These are phyloP conservation scores for Scheffersomyces ergatensis DNA, from an alignment of 805 yeast genomes.

Conservation along the genomic window DNA sequence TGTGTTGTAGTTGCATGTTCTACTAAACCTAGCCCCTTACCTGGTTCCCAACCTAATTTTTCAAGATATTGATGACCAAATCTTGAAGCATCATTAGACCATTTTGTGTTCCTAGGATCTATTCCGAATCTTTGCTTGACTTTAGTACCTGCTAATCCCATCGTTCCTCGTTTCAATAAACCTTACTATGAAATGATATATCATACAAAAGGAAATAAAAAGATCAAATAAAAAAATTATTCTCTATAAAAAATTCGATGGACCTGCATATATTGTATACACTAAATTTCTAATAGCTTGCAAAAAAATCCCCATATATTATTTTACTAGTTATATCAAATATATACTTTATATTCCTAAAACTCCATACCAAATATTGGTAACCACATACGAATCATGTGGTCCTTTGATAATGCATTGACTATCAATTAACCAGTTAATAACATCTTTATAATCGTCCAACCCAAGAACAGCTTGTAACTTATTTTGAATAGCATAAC, in stretches of 20 bases:
- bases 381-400: slow-evolving; percentile 41
- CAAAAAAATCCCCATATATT: too few species aligned
- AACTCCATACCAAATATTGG: slow-evolving; percentile 44
- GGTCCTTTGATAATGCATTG: slow-evolving; percentile 31
- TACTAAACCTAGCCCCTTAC: slow-evolving; percentile 78
- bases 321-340: too few species aligned
- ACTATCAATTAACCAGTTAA: slow-evolving; percentile 41
- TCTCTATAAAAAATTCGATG: too few species aligned
- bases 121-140: slow-evolving; percentile 81
- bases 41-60: slow-evolving; percentile 90
- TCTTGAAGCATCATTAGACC: slow-evolving; percentile 83
- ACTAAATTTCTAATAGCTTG: too few species aligned
- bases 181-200: too few species aligned
- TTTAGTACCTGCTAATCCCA: slow-evolving; percentile 83
- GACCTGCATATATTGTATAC: too few species aligned
- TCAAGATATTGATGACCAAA: slow-evolving; percentile 87
- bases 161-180: slow-evolving; percentile 16
- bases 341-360: slow-evolving; percentile 21
- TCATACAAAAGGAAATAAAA: too few species aligned
- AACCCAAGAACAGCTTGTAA: slow-evolving; percentile 27
- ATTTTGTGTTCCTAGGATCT: slow-evolving; percentile 91
- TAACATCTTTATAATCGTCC: slow-evolving; percentile 25
- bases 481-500: slow-evolving; percentile 16
- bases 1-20: slow-evolving; percentile 71
- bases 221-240: too few species aligned